Evolutionary conservation across 73 alveolate species (phyloP).

Genomic region (Stentor coeruleus): DNA sequence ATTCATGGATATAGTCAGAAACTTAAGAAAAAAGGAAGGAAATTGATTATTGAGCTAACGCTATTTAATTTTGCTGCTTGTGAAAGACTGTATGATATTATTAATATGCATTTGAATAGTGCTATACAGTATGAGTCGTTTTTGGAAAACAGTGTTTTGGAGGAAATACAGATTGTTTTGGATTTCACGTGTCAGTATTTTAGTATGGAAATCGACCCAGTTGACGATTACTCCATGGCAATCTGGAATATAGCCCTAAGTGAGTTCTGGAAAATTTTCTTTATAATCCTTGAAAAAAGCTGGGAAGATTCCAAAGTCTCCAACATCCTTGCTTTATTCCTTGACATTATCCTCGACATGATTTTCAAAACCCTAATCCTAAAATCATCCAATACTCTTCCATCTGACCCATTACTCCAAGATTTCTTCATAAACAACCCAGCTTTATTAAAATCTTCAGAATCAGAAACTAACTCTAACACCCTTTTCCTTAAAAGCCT

Average conservation of each 20-base stretch:
- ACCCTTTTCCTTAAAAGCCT: neutral
- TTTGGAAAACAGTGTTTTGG: neutral
- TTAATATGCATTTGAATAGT: neutral
- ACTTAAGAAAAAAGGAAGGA: slow-evolving; percentile 7
- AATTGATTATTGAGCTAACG: neutral
- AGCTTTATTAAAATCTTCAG: neutral
- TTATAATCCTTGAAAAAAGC: slow-evolving; percentile 16
- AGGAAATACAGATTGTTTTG: neutral
- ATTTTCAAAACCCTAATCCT: slow-evolving; percentile 18
- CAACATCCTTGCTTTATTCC: neutral
- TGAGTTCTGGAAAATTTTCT: slow-evolving; percentile 24
- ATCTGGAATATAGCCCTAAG: neutral
- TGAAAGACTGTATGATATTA: neutral
- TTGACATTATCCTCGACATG: slow-evolving; percentile 13
- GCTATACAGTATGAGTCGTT: neutral
- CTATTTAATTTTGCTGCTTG: neutral
- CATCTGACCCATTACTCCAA: neutral
- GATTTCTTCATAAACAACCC: slow-evolving; percentile 13
- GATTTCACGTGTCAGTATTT: neutral
- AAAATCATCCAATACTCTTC: neutral
- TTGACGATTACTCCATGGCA: neutral
- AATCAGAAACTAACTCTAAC: neutral
- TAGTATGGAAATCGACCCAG: neutral
- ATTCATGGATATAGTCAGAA: neutral
- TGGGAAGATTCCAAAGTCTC: slow-evolving; percentile 22